phyloP scores from a whole-genome alignment of 2,329 filamentous ascomycete species.

The Aspergillus fumigatus region DNA sequence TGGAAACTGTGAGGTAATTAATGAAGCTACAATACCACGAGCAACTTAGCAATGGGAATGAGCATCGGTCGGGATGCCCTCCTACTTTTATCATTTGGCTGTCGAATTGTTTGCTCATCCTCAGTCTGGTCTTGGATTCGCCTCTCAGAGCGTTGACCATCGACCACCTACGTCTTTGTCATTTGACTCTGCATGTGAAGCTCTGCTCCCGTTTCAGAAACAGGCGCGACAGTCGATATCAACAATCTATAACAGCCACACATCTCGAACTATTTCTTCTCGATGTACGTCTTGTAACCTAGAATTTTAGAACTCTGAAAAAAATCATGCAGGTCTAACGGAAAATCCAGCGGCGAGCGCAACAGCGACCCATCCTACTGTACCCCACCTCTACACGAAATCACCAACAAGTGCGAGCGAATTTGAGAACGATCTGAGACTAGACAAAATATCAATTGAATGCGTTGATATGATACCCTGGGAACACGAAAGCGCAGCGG shows the following conservation, averaged over 20 bases:
- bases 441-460: conserved; percentile 72
- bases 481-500: conserved; percentile 22
- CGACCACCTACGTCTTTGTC: conserved; percentile 21
- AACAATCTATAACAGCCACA: conserved; percentile 8
- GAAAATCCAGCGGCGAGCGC: neutral
- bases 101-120: conserved; percentile 53
- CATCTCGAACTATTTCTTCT: conserved; percentile 6
- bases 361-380: conserved; percentile 1
- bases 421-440: conserved; percentile 65
- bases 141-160: conserved; percentile 4
- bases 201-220: conserved; percentile 34
- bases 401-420: conserved; percentile 13
- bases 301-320: neutral
- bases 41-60: conserved; percentile 23
- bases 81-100: conserved; percentile 60
- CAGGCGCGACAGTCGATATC: conserved; percentile 16
- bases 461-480: conserved; percentile 67
- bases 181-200: conserved; percentile 34
- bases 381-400: conserved; percentile 16
- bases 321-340: conserved; percentile 7
- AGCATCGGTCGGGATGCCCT: conserved; percentile 48
- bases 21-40: conserved; percentile 3
- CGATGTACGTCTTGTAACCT: conserved; percentile 3
- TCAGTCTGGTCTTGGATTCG: conserved; percentile 12
- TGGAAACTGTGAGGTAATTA: neutral